phyloP scores from a whole-genome alignment of 139 green algal species.

The Coelastrella sp. region DNA sequence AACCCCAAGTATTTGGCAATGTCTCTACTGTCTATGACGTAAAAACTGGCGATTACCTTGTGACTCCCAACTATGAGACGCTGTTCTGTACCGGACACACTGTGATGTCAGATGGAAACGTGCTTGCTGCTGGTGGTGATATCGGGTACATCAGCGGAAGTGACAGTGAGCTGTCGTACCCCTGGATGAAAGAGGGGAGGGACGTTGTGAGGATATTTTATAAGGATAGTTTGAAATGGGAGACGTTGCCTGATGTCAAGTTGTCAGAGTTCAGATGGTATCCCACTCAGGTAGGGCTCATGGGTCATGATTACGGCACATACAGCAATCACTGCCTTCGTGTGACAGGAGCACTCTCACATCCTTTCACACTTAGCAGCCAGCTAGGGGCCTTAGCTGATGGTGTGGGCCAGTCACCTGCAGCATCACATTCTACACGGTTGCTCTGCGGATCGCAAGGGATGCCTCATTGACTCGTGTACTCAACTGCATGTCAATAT shows the following conservation, averaged over 20 bases:
- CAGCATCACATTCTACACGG: too few species aligned
- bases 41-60: conserved; percentile 12
- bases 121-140: conserved; percentile 39
- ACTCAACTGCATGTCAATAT: too few species aligned
- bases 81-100: conserved; percentile 47
- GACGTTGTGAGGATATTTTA: conserved; percentile 49
- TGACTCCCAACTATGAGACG: conserved; percentile 46
- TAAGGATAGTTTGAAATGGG: conserved; percentile 11
- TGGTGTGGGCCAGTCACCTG: too few species aligned
- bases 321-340: too few species aligned
- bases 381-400: too few species aligned
- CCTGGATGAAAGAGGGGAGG: conserved; percentile 47
- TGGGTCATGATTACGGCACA: too few species aligned
- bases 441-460: too few species aligned
- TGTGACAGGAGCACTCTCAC: neutral
- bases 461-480: too few species aligned
- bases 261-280: conserved; percentile 50
- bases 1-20: conserved; percentile 40
- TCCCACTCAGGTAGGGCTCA: conserved; percentile 38
- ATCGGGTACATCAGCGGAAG: neutral
- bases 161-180: neutral
- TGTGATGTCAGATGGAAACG: conserved; percentile 25
- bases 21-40: conserved; percentile 48
- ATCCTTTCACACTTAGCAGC: too few species aligned
- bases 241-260: conserved; percentile 43